Evolutionary conservation across 768 basidiomycete genomes (phyloP), one percentile per base, ranked within the genome.

Genomic region (Cantharellus cinnabarinus): DNA sequence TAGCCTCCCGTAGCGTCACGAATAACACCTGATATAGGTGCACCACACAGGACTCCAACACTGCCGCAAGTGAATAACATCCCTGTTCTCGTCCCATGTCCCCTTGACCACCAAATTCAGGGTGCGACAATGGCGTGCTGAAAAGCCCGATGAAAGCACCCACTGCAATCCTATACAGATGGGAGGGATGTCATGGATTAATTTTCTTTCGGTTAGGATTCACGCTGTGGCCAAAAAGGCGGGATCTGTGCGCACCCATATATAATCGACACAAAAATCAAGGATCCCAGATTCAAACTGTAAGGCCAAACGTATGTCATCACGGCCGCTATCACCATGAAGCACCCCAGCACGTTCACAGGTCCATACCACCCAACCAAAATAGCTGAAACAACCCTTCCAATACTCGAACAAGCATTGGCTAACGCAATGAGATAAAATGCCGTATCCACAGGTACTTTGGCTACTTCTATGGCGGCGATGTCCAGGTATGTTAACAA

Each of bases 261-360:
- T 7, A 48, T 10, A 29, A 61, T 35, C 14, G 57, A 35, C 2
- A 56, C 59, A 15, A 60, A 20, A 20, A 51, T 40, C 7, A 60
- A n/a, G 35, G 42, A 5, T 3, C 20, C 58, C 42, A 40, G 48
- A 41, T 39, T 62, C 51, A 37, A 42, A 29, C 54, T 42, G 41
- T 60, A 59, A 3, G 67, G 67, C 67, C 67, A 68, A 40, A 58
- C 51, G 61, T 65, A 69, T 2, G 68, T 64, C 61, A 65, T 67
- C 41, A 65, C 59, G 2, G 58, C 66, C 7, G 68, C 66, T 1
- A 63, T 52, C 57, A 63, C 14, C 29, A 59, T 64, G 53, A 64
- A 66, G 0, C 62, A 42, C 7, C 60, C 59, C 41, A 66, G 58
- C 15, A 66, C 60, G 57, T 69, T 68, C 40, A 69, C 57, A 3